Base-by-base conservation (phyloP, 179 eudicot species). In the Beta corolliflora region DNA sequence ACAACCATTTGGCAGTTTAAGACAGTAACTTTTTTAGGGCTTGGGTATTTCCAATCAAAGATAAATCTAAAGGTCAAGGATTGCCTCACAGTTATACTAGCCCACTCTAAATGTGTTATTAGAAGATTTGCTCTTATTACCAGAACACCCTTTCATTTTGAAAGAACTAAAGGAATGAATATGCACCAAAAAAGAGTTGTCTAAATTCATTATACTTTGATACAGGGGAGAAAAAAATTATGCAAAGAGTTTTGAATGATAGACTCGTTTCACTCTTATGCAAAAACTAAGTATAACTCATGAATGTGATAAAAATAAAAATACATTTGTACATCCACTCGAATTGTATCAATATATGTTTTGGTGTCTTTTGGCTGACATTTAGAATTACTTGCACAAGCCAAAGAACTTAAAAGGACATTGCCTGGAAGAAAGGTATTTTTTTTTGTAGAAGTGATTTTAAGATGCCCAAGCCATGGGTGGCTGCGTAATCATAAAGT, bases 361-460 rank as follows among this genome's bases (percentile, higher is more conserved):
- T 36, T 79, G 75, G 66, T 23, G 4, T 71, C 14, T 46, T 36
- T 78, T 16, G 54, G n/a, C n/a, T n/a, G n/a, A n/a, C n/a, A n/a
- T 25, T 53, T 69, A 36, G 41, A 36, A 3, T 36, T 55, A 69
- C 15, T 13, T 5, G 18, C 36, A 19, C 48, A 21, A 11, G 58
- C 16, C 18, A 25, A 58, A 66, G 4, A 63, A 4, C 41, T 36
- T 36, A 36, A 1, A 36, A 36, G 19, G 41, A 12, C 10, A 14
- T 63, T 63, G 79, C 59, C 16, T 0, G 18, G 36, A 0, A 9
- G 2, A 46, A 3, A n/a, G 50, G 41, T 36, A 36, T n/a, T n/a
- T n/a, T 3, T 36, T 36, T 36, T 36, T 36, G 41, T 36, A 36
- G 41, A 36, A 36, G 1, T 36, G 9, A n/a, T n/a, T 15, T 18